phyloP scores from a whole-genome alignment of 1,139 yeast species.

The Taphrina pruni region DNA sequence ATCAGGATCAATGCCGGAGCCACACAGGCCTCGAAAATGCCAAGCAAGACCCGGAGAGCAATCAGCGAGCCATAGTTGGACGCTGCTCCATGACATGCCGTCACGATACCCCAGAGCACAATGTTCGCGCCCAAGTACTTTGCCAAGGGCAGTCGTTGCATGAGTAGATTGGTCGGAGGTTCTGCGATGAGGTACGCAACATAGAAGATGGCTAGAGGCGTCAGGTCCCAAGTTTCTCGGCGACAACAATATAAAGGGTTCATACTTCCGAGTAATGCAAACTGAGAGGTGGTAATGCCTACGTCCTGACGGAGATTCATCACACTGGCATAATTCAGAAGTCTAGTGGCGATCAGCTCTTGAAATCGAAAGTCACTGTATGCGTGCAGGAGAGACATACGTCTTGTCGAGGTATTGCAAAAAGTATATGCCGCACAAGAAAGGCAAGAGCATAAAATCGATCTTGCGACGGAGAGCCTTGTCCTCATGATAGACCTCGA shows the following conservation, averaged over 20 bases:
- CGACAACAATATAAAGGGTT: neutral
- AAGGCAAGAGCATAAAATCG: slow-evolving; percentile 40
- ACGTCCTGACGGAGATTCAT: slow-evolving; percentile 59
- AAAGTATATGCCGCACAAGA: slow-evolving; percentile 51
- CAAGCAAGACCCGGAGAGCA: slow-evolving; percentile 58
- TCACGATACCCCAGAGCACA: slow-evolving; percentile 60
- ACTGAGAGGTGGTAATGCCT: slow-evolving; percentile 53
- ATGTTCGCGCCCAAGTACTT: slow-evolving; percentile 58
- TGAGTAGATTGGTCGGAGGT: slow-evolving; percentile 60
- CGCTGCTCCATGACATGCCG: slow-evolving; percentile 59
- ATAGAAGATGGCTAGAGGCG: slow-evolving; percentile 57
- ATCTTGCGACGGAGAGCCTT: slow-evolving; percentile 45
- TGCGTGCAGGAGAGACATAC: slow-evolving; percentile 39
- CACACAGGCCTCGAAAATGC: slow-evolving; percentile 62
- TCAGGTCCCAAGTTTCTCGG: neutral
- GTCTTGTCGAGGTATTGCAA: slow-evolving; percentile 70
- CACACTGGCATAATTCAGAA: slow-evolving; percentile 59
- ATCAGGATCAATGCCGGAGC: slow-evolving; percentile 63
- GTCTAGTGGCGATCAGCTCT: neutral
- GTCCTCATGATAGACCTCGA: slow-evolving; percentile 27
- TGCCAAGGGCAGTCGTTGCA: slow-evolving; percentile 62
- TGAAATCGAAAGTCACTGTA: neutral
- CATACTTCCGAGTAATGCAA: slow-evolving; percentile 59
- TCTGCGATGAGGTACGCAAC: slow-evolving; percentile 62
- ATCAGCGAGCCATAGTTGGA: slow-evolving; percentile 55